phyloP scores from a whole-genome alignment of 2,329 filamentous ascomycete species.

The Aspergillus fumigatiaffinis region DNA sequence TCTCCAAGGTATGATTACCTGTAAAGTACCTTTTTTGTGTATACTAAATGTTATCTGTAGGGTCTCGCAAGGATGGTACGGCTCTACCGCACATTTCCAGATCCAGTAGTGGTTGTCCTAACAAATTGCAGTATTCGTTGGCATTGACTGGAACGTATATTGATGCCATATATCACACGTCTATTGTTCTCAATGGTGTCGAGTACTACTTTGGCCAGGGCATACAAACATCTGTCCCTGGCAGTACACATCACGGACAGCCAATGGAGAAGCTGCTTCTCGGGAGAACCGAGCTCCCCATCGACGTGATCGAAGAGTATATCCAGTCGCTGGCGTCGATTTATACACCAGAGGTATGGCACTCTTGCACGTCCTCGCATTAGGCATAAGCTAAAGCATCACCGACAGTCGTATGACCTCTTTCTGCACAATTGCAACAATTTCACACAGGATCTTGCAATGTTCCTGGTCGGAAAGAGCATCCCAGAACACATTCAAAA shows the following conservation, averaged over 20 bases:
- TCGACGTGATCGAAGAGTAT: constrained; percentile 82
- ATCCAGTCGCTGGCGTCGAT: constrained; percentile 76
- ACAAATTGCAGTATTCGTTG: constrained; percentile 47
- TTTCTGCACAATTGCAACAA: constrained; percentile 96
- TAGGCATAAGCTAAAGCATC: constrained; percentile 6
- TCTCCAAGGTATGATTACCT: constrained; percentile 51
- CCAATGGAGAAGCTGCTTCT: constrained; percentile 74
- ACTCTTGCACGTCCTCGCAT: not conserved
- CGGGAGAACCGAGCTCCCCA: constrained; percentile 72
- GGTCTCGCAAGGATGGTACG: constrained; percentile 52
- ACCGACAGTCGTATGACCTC: constrained; percentile 71
- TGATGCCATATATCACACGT: constrained; percentile 93
- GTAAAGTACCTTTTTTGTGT: not conserved
- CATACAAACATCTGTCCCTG: constrained; percentile 75
- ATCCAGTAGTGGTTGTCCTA: constrained; percentile 9
- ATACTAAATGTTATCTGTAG: constrained; percentile 31
- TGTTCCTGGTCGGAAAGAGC: constrained; percentile 81
- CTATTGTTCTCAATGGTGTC: constrained; percentile 74
- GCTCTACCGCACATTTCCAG: constrained; percentile 1
- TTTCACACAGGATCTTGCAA: constrained; percentile 87
- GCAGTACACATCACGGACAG: constrained; percentile 78
- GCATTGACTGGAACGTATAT: constrained; percentile 66
- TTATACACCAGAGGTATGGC: constrained; percentile 69
- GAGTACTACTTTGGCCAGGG: constrained; percentile 92
- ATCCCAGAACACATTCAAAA: constrained; percentile 85